Percentiles rank a stretch among this genome's conserved stretches.
These are phyloP conservation scores for Malus orientalis DNA, from an alignment of 306 rosid genomes.

Conservation along the genomic window DNA sequence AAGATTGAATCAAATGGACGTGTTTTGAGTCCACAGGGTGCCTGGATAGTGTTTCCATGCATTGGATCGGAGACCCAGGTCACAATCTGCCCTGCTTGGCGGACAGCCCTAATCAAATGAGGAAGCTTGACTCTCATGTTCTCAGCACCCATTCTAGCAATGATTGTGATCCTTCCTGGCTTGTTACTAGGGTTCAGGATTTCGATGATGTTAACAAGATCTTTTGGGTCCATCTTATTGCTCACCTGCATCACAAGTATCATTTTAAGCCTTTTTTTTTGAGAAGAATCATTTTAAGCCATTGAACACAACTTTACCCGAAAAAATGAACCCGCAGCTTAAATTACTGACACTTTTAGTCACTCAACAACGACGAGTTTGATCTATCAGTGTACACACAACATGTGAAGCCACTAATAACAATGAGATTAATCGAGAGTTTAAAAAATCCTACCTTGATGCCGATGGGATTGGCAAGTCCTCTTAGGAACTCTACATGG, in stretches of 20 bases:
- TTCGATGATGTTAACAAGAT: conserved; percentile 56
- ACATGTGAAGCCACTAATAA: neutral
- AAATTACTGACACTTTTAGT: neutral
- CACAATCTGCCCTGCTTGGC: conserved; percentile 64
- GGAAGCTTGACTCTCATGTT: conserved; percentile 69
- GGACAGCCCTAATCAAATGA: conserved; percentile 71
- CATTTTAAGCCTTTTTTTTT: neutral
- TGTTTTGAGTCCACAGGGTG: conserved; percentile 75
- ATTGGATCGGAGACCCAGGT: conserved; percentile 78
- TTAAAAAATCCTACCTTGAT: conserved; percentile 33
- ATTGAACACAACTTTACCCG: neutral
- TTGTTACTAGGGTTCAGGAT: conserved; percentile 64
- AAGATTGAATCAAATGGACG: conserved; percentile 69
- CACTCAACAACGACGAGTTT: neutral
- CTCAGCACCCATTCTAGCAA: conserved; percentile 75
- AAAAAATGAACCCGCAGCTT: neutral
- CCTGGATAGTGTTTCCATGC: conserved; percentile 73
- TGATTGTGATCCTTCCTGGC: conserved; percentile 61
- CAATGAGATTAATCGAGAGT: neutral
- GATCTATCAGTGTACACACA: neutral
- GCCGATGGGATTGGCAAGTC: conserved; percentile 69
- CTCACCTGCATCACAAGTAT: conserved; percentile 45
- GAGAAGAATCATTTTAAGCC: neutral
- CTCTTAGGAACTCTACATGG: conserved; percentile 67
- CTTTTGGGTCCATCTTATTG: conserved; percentile 72